Evolutionary conservation across 495 filamentous ascomycete genomes (phyloP), one percentile per base, ranked within the genome.

Genomic region (Hapsidospora chrysogenum): DNA sequence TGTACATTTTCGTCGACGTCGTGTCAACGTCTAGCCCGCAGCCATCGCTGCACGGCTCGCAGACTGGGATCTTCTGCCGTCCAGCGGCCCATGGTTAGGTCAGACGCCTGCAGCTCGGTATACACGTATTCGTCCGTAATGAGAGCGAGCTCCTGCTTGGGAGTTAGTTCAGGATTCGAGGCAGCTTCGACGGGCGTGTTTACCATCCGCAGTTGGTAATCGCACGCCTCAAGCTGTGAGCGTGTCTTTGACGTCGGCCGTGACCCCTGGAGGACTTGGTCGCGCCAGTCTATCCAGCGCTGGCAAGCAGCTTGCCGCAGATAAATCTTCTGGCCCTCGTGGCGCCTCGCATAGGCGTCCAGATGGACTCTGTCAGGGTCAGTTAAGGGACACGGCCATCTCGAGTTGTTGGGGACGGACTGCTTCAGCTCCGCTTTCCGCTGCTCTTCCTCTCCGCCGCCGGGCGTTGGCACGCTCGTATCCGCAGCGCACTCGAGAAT

Each of bases 241-340:
- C 63, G 54, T 45, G 80, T 70, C 30, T 66, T 60, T 20, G 64
- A 52, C 34, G 66, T 65, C 32, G 79, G 68, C 41, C 62, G 62
- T 39, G 72, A 64, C 27, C 79, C 78, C 42, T 72, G 64, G 17
- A 87, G 62, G 29, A 83, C 60, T 23, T 61, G 59, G 14, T 76
- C 65, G 26, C 85, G 70, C 45, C 76, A 70, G 42, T 82, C 76
- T 43, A 80, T 58, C 85, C 85, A 94, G 50, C 81, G 68, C 45
- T 74, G 71, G 14, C 76, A 81, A 10, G 84, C 82, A 3, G 70
- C 71, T 27, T 80, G 78, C 18, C 78, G 75, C 13, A 87, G 68
- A 45, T 86, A 86, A 40, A 85, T 83, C 53, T 78, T 81, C 51
- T 89, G 84, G 23, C 70, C 82, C 53, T 82, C 77, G 63, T 92